Evolutionary conservation across 2,329 filamentous ascomycete species (phyloP), one percentile per base, ranked within the genome.

Genomic region (Aureobasidium pullulans): DNA sequence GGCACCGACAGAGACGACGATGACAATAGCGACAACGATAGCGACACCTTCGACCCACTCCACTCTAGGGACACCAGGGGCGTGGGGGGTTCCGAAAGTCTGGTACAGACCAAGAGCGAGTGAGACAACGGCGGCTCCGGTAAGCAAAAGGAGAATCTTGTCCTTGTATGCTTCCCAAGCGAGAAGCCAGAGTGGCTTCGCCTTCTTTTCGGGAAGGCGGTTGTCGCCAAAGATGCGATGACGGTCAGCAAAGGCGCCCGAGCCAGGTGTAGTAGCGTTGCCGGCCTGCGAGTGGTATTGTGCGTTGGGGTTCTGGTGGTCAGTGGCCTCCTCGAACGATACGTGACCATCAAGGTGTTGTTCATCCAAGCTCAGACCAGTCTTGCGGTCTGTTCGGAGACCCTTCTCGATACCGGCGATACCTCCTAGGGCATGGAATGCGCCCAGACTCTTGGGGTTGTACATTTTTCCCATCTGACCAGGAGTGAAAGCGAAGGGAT

Each of bases 121-220:
- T 1, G 88, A 90, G 37, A 92, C 84, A n/a, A 82, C 77, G 1
- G 88, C 88, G 7, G 88, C 87, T 19, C 85, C 77, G 1, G 86
- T 87, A 61, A 90, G 77, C 4, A 90, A 74, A 58, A 90, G 87
- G 56, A 90, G 76, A 10, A 92, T 84, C 67, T 91, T 92, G 72
- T 92, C 88, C 68, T 91, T 90, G 73, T 89, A 90, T 1, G 88
- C 87, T 66, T 90, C 87, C 88, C 88, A 92, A 63, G 89, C 87
- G 43, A 91, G 74, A 67, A 85, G 78, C 62, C 87, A 76, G 54
- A 91, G 84, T 40, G 78, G 85, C 69, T 90, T 90, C 28, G 84
- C 77, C 67, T 87, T 88, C 66, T 83, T 83, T 64, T 83, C 84
- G 0, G 88, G 88, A 37, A 92, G 75, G 44, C 83, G 78, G 68